Evolutionary conservation across 2,329 filamentous ascomycete species (phyloP), one percentile per base, ranked within the genome.

Genomic region (Diatrype stigma): DNA sequence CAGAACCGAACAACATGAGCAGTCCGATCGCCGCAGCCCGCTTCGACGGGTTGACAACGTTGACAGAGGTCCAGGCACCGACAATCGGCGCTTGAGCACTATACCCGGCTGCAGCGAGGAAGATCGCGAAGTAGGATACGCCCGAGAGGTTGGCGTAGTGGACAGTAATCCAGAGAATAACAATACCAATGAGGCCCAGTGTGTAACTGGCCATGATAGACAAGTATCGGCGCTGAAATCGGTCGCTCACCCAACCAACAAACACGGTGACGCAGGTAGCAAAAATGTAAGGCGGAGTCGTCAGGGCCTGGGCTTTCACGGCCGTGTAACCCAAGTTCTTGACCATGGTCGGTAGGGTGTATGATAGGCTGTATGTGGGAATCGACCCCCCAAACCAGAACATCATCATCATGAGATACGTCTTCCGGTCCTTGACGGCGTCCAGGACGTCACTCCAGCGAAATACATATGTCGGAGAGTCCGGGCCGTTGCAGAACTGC

Each of bases 231-330:
- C 51, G 60, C 68, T 73, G 52, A 55, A 70, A 32, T 59, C 71
- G 47, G 63, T 74, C 45, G 61, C 67, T 51, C 69, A 71, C 51
- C 66, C 70, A 21, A 63, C 68, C 11, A 42, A 53, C 55, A 53
- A 47, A 62, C 60, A 64, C 2, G 60, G 70, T 14, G 57, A 69
- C 19, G 55, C 65, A 46, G 60, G 67, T 56, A 65, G 73, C 51
- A 17, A 75, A 75, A 48, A 75, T 70, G 46, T 76, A 75, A 53
- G 63, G 63, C 19, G 63, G 63, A 7, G 56, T 55, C 32, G 57
- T 65, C 46, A 66, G 35, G 19, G 59, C 60, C 54, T 64, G 63
- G 2, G 63, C 63, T 19, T 55, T 58, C 30, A 58, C 51, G 4
- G 61, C 53, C 10, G 57, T 57, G 52, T 63, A 65, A 2, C 63